A percentile compares a stretch with the other conserved stretches of the same genome.
These are phyloP conservation scores for Fusarium sp. DNA, from an alignment of 2,329 filamentous ascomycete species.

Conservation along the genomic window DNA sequence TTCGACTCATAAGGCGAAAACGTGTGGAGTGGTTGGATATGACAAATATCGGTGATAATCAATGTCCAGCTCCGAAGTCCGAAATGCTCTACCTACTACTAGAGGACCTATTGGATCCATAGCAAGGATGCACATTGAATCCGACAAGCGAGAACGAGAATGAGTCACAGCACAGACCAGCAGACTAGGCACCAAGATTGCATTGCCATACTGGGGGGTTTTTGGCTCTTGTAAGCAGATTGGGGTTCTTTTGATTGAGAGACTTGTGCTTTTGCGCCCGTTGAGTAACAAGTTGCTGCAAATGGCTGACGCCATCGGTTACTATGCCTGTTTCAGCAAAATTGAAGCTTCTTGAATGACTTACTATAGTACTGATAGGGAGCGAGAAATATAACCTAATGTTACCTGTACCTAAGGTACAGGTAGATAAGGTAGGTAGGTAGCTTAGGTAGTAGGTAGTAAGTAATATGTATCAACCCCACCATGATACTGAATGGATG, in stretches of 20 bases:
- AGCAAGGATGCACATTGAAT: conserved; percentile 1
- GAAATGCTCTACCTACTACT: not conserved
- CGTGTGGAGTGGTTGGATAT: conserved; percentile 38
- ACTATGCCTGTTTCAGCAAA: conserved; percentile 5
- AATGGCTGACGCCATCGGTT: conserved; percentile 3
- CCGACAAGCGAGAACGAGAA: conserved; percentile 13
- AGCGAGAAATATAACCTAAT: too few species aligned
- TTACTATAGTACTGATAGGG: not conserved
- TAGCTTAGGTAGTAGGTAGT: too few species aligned
- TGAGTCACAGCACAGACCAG: conserved; percentile 38
- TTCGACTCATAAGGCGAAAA: not conserved
- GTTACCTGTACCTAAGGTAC: too few species aligned
- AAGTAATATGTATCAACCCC: conserved; percentile 10
- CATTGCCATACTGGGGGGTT: not conserved
- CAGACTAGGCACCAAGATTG: conserved; percentile 5
- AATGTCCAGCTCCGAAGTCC: conserved; percentile 41
- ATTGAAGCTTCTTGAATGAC: not conserved
- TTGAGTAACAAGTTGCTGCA: conserved; percentile 5
- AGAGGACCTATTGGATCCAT: not conserved
- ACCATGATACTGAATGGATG: conserved; percentile 1
- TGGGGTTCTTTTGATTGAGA: conserved; percentile 6
- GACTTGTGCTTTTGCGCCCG: not conserved
- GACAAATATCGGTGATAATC: conserved; percentile 45
- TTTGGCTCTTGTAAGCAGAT: conserved; percentile 14
- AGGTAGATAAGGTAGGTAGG: too few species aligned